Evolutionary conservation across 2,329 filamentous ascomycete species (phyloP), one percentile per base, ranked within the genome.

Genomic region (Cladorrhinum sp.): DNA sequence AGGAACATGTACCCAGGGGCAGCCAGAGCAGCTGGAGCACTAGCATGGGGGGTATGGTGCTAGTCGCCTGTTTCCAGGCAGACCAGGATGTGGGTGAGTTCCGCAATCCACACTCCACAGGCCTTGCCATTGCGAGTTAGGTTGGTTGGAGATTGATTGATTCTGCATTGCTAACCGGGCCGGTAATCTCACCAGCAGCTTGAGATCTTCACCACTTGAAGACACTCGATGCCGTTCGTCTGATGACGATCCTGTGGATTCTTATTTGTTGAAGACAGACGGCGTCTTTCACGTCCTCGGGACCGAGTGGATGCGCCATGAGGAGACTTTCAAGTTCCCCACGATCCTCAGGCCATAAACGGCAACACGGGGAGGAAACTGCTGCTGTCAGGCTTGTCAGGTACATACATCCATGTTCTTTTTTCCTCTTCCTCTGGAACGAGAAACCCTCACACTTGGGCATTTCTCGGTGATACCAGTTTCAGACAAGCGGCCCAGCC

Each of bases 1-100:
- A 24, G 48, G 50, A 29, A 56, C 57, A 53, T 50, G 57, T 48
- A 54, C 52, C 57, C 38, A 58, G 61, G 51, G 23, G 38, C 22
- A 45, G 23, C 53, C n/a, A 23, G 22, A 24, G 22, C 23, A 22
- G 24, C 38, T 18, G 53, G 36, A 12, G 53, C 32, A 27, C 53
- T 38, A 56, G 53, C 36, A 48, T 29, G 53, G n/a, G 32, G 24
- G 38, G 23, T 36, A 38, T 56, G 32, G 52, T 36, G 38, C 32
- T 38, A 55, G 38, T 55, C 23, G 23, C 29, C 32, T 24, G 38
- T 41, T 45, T 36, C 52, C 52, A 41, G 52, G 29, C 32, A 55
- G 20, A 20, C 32, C 29, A 41, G 32, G 25, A 36, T 53, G 25
- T 36, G 50, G 20, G 20, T 22, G 18, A 36, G n/a, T 53, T 29